phyloP scores from a whole-genome alignment of 805 yeast genomes.

The Hanseniaspora valbyensis region DNA sequence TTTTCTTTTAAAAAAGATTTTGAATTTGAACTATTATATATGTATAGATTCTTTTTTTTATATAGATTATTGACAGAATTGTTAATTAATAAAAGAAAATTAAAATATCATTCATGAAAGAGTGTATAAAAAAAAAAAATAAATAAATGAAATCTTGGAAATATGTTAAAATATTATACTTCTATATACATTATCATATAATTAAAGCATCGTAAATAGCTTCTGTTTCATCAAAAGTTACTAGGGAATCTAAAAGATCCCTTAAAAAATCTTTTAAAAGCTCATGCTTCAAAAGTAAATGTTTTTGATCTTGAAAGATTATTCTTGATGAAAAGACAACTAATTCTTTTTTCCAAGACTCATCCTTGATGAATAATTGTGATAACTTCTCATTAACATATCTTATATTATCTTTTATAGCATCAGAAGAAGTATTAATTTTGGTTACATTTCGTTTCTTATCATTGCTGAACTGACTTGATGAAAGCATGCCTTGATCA shows the following conservation, averaged over 20 bases:
- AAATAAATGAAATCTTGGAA: slow-evolving; percentile 4
- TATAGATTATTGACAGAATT: no score
- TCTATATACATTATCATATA: background rate
- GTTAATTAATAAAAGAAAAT: background rate
- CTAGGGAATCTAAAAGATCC: slow-evolving; percentile 9
- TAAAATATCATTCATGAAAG: background rate
- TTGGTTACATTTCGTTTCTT: no score
- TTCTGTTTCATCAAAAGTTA: slow-evolving; percentile 15
- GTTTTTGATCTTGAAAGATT: slow-evolving; percentile 14
- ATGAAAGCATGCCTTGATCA: no score
- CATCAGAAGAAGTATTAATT: no score
- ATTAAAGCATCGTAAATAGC: slow-evolving; percentile 13
- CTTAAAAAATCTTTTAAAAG: slow-evolving; percentile 8
- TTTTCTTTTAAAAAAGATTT: background rate
- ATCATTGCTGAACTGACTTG: background rate
- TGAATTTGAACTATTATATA: background rate
- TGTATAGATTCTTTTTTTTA: no score
- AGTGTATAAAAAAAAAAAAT: slow-evolving; percentile 7
- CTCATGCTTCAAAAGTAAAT: slow-evolving; percentile 5
- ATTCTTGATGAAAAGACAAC: slow-evolving; percentile 11
- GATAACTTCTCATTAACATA: background rate
- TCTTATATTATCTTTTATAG: background rate
- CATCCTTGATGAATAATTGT: slow-evolving; percentile 7
- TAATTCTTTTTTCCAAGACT: slow-evolving; percentile 14
- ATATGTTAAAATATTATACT: no score